Base-by-base conservation (phyloP, 225 moss, liverwort and hornwort genomes). In the Ulota crispa region DNA sequence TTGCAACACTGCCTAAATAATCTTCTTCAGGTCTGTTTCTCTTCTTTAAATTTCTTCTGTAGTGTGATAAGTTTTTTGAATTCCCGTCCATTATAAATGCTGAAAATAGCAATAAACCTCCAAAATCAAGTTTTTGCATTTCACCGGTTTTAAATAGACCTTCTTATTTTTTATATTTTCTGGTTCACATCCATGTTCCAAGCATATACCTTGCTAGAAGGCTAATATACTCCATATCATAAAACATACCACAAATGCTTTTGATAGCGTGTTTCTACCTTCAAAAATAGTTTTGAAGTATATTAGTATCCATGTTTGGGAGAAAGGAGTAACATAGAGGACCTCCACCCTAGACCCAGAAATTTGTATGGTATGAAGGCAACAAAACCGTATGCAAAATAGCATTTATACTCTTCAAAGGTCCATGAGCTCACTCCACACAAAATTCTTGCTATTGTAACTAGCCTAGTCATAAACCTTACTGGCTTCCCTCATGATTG, bases 1-100 rank as follows among this genome's bases (percentile, higher is more conserved):
- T 86, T 98, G 70, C 82, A 94, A 41, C 95, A 98, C 76, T 91
- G 93, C 67, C 95, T 98, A 72, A 98, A 98, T 65, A 98, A 95
- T 80, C 93, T 95, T 28, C 80, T 95, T 18, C 95, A 97, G 93
- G 95, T n/a, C n/a, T n/a, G n/a, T n/a, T n/a, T n/a, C n/a, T n/a
- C n/a, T n/a, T n/a, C n/a, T n/a, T n/a, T n/a, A n/a, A n/a, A n/a
- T n/a, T n/a, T n/a, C n/a, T n/a, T n/a, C n/a, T n/a, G n/a, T n/a
- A n/a, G n/a, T n/a, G n/a, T n/a, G n/a, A n/a, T n/a, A n/a, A n/a
- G n/a, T n/a, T n/a, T n/a, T n/a, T n/a, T n/a, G n/a, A n/a, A n/a
- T n/a, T n/a, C n/a, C n/a, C n/a, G n/a, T n/a, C n/a, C n/a, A n/a
- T n/a, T n/a, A n/a, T n/a, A n/a, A n/a, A n/a, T n/a, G n/a, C n/a